phyloP scores from a whole-genome alignment of 768 basidiomycete genomes.

The Mycena latifolia region DNA sequence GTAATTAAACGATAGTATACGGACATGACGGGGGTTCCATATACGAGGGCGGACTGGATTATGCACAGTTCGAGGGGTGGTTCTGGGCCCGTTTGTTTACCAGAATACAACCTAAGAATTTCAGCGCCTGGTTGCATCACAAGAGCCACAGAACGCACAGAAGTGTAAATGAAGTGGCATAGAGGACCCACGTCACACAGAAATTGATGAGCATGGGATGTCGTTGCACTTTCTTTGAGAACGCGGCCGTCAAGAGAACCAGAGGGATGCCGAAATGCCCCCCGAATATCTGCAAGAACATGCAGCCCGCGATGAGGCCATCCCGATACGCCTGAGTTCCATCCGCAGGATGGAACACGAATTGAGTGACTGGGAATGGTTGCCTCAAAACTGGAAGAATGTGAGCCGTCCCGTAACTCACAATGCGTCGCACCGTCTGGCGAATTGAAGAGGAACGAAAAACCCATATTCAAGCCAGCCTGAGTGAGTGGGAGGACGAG shows the following conservation, averaged over 20 bases:
- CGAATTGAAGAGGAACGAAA: conserved; percentile 21
- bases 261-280: conserved; percentile 23
- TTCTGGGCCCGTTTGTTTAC: conserved; percentile 17
- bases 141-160: background rate
- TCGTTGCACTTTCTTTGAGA: conserved; percentile 18
- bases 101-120: conserved; percentile 11
- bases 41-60: conserved; percentile 16
- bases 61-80: conserved; percentile 17
- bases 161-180: conserved; percentile 17
- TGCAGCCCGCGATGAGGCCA: conserved; percentile 4
- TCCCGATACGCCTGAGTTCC: conserved; percentile 4
- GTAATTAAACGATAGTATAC: background rate
- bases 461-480: conserved; percentile 15
- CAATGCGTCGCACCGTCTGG: background rate
- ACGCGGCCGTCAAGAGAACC: background rate
- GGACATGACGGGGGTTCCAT: conserved; percentile 15
- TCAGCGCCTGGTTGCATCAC: background rate
- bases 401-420: background rate
- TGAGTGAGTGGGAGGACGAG: conserved; percentile 5
- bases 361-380: conserved; percentile 4
- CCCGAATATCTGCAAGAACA: conserved; percentile 26
- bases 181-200: conserved; percentile 13
- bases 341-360: background rate
- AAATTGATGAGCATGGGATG: conserved; percentile 19
- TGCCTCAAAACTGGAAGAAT: too few relatives aligned